Evolutionary conservation across 2,329 filamentous ascomycete species (phyloP), one percentile per base, ranked within the genome.

Genomic region (Onygenales sp.): DNA sequence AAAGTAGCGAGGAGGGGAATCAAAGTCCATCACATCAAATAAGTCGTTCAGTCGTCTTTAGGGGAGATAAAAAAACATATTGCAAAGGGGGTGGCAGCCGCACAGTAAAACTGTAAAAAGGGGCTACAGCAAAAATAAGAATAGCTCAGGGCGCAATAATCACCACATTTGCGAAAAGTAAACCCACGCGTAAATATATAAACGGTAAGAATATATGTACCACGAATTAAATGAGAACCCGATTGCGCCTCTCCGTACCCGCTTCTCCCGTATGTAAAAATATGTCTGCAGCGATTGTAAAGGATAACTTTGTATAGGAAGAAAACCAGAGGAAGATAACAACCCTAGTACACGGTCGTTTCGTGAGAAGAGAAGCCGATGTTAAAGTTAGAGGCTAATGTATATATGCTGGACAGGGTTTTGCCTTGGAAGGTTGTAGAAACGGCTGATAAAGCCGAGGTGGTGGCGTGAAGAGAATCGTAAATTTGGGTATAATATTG

Each of bases 181-280:
- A 39, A 39, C 21, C 21, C 21, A 39, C 3, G 42, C 38, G 49
- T 48, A 52, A 49, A 52, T 43, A 57, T 46, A 36, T 45, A 42
- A 43, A 45, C 44, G 32, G 45, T 50, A 39, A 44, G 43, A 32
- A 46, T 44, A 44, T 54, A 54, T 49, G 52, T 41, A 54, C 36
- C 36, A n/a, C 36, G 36, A 39, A 39, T 27, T 27, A 27, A 27
- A 27, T 27, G 3, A 27, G 21, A 42, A 13, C 42, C 42, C 42
- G 21, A 27, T 27, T 27, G 21, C 39, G 39, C 39, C 32, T 31
- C 13, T 31, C 43, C 21, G 11, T 21, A 3, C 43, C 11, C 43
- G 21, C 43, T 46, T 13, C 39, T 42, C 11, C 21, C 21, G 21
- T 27, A 27, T 27, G 21, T 27, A 27, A 27, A 27, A 27, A 27